Evolutionary conservation across 148 eudicot species (phyloP).

Genomic region (Suaeda aralocaspica): DNA sequence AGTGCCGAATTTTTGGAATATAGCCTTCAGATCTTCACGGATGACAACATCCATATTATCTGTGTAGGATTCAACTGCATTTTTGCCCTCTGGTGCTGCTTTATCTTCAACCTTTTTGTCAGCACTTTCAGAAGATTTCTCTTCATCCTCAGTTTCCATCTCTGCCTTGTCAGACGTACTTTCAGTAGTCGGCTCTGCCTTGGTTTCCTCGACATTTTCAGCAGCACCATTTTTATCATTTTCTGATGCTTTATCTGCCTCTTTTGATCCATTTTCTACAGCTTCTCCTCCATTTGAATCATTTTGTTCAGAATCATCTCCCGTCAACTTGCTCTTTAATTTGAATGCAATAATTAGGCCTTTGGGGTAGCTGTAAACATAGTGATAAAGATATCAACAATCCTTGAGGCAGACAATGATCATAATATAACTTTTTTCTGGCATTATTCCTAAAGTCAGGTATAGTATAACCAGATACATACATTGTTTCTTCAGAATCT

Average conservation of each 20-base stretch:
- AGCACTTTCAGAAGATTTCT: slow-evolving; percentile 33
- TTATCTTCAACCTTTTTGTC: slow-evolving; percentile 35
- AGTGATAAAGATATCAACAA: slow-evolving; percentile 6
- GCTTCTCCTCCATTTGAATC: slow-evolving; percentile 35
- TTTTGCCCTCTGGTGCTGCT: slow-evolving; percentile 30
- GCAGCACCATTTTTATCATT: slow-evolving; percentile 28
- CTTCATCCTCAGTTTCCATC: slow-evolving; percentile 39
- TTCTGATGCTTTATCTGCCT: slow-evolving; percentile 29
- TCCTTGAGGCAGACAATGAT: background rate
- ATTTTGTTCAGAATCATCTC: slow-evolving; percentile 36
- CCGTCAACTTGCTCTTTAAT: slow-evolving; percentile 51
- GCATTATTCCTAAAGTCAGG: background rate
- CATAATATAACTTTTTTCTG: background rate
- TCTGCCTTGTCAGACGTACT: slow-evolving; percentile 39
- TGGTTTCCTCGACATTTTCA: slow-evolving; percentile 33
- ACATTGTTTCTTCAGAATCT: slow-evolving; percentile 41
- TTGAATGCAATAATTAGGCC: slow-evolving; percentile 83
- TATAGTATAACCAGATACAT: background rate
- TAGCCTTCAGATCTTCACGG: slow-evolving; percentile 80
- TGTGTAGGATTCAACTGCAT: slow-evolving; percentile 32
- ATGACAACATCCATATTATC: slow-evolving; percentile 62
- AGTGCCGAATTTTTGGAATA: slow-evolving; percentile 66
- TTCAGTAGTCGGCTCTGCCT: slow-evolving; percentile 37
- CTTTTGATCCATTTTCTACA: slow-evolving; percentile 22
- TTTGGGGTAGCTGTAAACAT: slow-evolving; percentile 62